Percentiles rank a stretch among this genome's conserved stretches.
Evolutionary conservation across 176 grass and related monocot species (phyloP).

Genomic region (Oryza australiensis): DNA sequence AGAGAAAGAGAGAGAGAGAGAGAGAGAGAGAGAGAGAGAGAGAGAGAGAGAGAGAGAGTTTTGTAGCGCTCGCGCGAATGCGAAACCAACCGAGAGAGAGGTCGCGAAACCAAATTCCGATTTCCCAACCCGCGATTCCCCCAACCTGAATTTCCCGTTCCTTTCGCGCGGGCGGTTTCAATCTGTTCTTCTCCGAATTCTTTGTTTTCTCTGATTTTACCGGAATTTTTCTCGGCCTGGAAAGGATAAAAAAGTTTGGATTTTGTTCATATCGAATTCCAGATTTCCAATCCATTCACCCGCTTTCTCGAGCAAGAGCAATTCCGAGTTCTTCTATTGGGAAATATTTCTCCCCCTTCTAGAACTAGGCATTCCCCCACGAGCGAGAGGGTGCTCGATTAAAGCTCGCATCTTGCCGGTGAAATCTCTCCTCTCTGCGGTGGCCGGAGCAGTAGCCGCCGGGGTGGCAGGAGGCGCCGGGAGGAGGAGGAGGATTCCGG

Average conservation of each 20-base stretch:
- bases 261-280: background rate
- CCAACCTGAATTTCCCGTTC: background rate
- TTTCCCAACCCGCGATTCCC: background rate
- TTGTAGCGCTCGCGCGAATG: slow-evolving; percentile 38
- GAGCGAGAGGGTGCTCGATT: background rate
- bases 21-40: slow-evolving; percentile 1
- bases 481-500: too few species aligned
- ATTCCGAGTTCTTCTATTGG: background rate
- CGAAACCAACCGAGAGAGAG: slow-evolving; percentile 33
- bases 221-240: background rate
- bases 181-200: background rate
- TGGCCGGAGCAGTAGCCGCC: background rate
- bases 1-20: background rate
- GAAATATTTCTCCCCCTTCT: background rate
- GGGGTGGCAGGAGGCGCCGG: too few species aligned
- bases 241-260: background rate
- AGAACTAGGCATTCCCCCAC: slow-evolving; percentile 11
- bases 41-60: background rate
- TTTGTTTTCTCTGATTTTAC: background rate
- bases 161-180: background rate
- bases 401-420: slow-evolving; percentile 3
- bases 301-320: background rate
- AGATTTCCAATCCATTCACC: background rate
- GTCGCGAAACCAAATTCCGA: background rate
- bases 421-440: background rate